Evolutionary conservation across 1,284 basidiomycete genomes (phyloP), one percentile per base, ranked within the genome.

Genomic region (Coniferiporia sulphurascens): DNA sequence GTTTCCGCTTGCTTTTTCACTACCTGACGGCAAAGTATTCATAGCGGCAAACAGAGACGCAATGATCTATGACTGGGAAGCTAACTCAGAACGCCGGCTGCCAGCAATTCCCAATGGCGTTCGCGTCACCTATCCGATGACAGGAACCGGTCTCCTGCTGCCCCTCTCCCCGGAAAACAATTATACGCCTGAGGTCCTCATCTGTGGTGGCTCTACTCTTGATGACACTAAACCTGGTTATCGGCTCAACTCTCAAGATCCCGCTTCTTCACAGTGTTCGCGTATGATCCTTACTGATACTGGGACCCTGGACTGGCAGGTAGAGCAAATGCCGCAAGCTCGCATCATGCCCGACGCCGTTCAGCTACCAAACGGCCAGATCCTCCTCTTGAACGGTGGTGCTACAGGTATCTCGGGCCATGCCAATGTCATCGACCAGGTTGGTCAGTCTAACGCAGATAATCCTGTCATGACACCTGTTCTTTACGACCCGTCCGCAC

Each of bases 261-360:
- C 80, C 0, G 89, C 91, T 1, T 88, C 88, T 4, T 69, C 79
- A 5, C 89, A 92, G 65, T 93, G 90, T 68, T 79, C 80, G 27
- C 81, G 91, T 15, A 81, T 93, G 69, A 73, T 81, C 0, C 74
- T 93, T 56, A 84, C 79, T 1, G 75, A 81, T 2, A 74, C 74
- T 0, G 90, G 89, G 1, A 91, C 93, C 60, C 69, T 74, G 1
- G 90, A 89, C 10, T 93, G 91, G 91, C 69, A 82, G 66, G 78
- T 85, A 3, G 89, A 93, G 64, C 69, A 79, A 46, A 89, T 93
- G 84, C 89, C 90, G 0, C 70, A 83, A 52, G 78, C 86, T 38
- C 82, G 91, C 19, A 78, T 82, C 12, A 93, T 93, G 91, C 81
- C 84, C 1, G 88, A 93, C 68, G 84, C 84, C n/a, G 82, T 95